Base-by-base conservation (phyloP, 75 land plant genomes). In the Ceratopteris richardii region DNA sequence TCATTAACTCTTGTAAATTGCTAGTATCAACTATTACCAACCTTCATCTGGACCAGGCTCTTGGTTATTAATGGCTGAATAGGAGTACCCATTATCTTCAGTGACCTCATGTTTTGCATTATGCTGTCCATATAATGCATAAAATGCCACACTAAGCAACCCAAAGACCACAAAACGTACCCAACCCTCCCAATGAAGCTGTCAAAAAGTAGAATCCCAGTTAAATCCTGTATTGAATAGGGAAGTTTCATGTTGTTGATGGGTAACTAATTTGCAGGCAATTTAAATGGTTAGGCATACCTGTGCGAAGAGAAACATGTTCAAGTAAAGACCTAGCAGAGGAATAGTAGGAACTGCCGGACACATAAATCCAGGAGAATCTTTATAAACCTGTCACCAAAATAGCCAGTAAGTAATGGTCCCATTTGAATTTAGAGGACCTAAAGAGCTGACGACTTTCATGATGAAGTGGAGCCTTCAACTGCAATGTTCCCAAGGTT, bases 111-210 rank as follows among this genome's bases (percentile, higher is more conserved):
- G 77, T 37, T 64, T 37, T n/a, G 97, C 86, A 74, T 88, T 67
- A 69, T 80, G 73, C 53, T 92, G 97, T 36, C 96, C 99, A 43
- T 94, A 90, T 18, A 79, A 54, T 36, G 82, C 84, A 61, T 90
- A 94, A 11, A 94, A 25, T 13, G 62, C 63, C 19, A 86, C 31
- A 36, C 88, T 52, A 19, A 81, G 43, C 25, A 78, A 44, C 56
- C 76, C 76, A 22, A 90, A 66, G 20, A 86, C 61, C 0, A 73
- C 61, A 69, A 94, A 94, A 69, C 99, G 66, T 1, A 77, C 64
- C 95, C 95, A 94, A 21, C 88, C 96, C 71, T 90, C 96, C 70
- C 83, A 64, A 51, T 94, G 96, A 33, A 94, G 73, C 99, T 90
- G 87, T 67, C 69, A 66, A 66, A 31, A 12, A 36, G 48, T 44